Evolutionary conservation across 768 basidiomycete genomes (phyloP).

Genomic region (Kwoniella pini): DNA sequence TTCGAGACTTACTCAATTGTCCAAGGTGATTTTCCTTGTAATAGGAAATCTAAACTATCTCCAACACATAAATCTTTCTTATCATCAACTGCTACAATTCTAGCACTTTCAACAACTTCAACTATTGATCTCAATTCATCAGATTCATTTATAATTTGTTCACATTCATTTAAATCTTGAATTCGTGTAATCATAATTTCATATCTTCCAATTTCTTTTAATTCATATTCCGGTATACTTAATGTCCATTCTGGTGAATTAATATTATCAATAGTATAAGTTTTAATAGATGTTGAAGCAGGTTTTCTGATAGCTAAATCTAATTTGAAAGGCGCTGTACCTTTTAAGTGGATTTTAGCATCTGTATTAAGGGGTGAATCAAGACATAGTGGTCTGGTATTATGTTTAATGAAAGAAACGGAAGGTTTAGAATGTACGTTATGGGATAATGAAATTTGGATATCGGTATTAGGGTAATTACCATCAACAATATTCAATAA

Average conservation of each 20-base stretch:
- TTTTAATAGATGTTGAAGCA: constrained; percentile 67
- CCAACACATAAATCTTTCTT: constrained; percentile 84
- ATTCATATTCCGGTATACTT: constrained; percentile 67
- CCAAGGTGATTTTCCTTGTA: constrained; percentile 94
- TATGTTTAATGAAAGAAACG: constrained; percentile 70
- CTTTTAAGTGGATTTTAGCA: constrained; percentile 75
- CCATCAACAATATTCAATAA: constrained; percentile 85
- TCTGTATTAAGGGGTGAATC: constrained; percentile 64
- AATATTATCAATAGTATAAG: constrained; percentile 52
- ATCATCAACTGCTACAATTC: constrained; percentile 80
- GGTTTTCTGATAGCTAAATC: constrained; percentile 69
- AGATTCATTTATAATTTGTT: constrained; percentile 65
- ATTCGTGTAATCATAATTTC: constrained; percentile 75
- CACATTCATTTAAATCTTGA: constrained; percentile 77
- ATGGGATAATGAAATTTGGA: constrained; percentile 72
- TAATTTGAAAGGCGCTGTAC: constrained; percentile 81
- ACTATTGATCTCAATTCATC: constrained; percentile 57
- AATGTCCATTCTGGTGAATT: constrained; percentile 64
- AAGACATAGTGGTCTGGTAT: constrained; percentile 72
- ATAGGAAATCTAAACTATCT: constrained; percentile 82
- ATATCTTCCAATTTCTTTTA: constrained; percentile 79
- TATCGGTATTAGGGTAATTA: constrained; percentile 60
- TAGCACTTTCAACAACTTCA: constrained; percentile 94
- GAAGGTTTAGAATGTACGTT: constrained; percentile 78
- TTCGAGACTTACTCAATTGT: constrained; percentile 61